Evolutionary conservation across 345 rosid species (phyloP).

Genomic region (Pistacia atlantica): DNA sequence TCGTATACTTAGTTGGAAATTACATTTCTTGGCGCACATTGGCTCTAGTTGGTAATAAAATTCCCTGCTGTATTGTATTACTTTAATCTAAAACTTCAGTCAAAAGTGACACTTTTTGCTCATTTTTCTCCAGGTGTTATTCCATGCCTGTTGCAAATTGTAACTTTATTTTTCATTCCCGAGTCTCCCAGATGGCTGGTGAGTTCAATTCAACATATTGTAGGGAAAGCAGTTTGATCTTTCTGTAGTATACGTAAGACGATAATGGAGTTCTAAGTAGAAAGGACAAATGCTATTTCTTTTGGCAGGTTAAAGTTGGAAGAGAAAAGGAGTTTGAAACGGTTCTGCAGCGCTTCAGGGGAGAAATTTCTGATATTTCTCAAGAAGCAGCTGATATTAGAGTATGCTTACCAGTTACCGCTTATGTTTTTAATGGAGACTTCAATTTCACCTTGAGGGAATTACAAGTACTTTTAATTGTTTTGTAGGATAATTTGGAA

Average conservation of each 20-base stretch:
- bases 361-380: constrained; percentile 51
- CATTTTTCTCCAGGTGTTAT: constrained; percentile 28
- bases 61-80: not conserved
- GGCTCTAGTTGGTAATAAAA: constrained; percentile 31
- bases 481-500: constrained; percentile 37
- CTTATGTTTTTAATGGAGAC: too few relatives aligned
- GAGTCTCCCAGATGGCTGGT: constrained; percentile 70
- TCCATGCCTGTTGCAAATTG: constrained; percentile 35
- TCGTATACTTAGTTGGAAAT: constrained; percentile 32
- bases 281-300: not conserved
- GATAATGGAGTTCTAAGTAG: not conserved
- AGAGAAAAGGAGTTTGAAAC: constrained; percentile 46
- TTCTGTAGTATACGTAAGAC: too few relatives aligned
- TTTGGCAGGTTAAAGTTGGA: constrained; percentile 46
- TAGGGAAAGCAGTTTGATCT: too few relatives aligned
- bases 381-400: constrained; percentile 52
- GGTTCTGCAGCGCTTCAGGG: constrained; percentile 49
- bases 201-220: constrained; percentile 13
- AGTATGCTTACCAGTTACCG: constrained; percentile 26
- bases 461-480: not conserved
- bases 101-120: too few relatives aligned
- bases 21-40: constrained; percentile 40
- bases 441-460: too few relatives aligned
- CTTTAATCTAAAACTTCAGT: not conserved
- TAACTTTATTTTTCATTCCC: constrained; percentile 42